phyloP scores from a whole-genome alignment of 768 basidiomycete species.

The Lyophyllum atratum region DNA sequence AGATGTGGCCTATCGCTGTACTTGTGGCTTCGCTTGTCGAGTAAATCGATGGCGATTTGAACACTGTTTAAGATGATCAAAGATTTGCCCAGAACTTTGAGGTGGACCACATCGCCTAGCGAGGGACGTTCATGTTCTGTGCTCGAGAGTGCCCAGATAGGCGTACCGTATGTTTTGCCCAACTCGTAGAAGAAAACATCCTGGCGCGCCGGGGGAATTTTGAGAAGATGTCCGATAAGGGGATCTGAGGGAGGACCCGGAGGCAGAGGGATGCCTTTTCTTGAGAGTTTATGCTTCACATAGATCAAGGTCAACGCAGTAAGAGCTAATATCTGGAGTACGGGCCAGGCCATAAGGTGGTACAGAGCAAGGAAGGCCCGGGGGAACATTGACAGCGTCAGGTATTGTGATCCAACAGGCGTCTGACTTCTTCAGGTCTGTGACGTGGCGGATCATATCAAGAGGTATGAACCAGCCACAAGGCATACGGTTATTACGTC shows the following conservation, averaged over 20 bases:
- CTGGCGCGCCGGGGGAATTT: conserved; percentile 28
- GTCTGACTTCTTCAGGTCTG: too few relatives aligned
- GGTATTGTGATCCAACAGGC: too few relatives aligned
- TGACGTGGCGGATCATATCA: too few relatives aligned
- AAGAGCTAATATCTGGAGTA: too few relatives aligned
- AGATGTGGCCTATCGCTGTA: conserved; percentile 25
- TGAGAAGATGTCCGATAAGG: conserved; percentile 35
- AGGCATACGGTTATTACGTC: too few relatives aligned
- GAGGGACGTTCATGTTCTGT: neutral
- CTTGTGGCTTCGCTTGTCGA: conserved; percentile 21
- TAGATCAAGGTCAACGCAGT: too few relatives aligned
- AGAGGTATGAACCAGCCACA: too few relatives aligned
- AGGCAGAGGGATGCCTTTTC: conserved; percentile 11
- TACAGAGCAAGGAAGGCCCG: too few relatives aligned
- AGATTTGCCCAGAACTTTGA: conserved; percentile 23
- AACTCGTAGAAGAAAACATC: conserved; percentile 29
- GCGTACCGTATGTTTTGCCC: conserved; percentile 34
- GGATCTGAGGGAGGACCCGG: conserved; percentile 39
- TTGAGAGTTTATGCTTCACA: too few relatives aligned
- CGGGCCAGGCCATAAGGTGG: too few relatives aligned
- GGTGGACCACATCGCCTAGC: conserved; percentile 20
- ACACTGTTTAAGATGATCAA: too few relatives aligned
- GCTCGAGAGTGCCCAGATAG: neutral
- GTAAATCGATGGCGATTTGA: conserved; percentile 25
- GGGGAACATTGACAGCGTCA: too few relatives aligned